Base-by-base conservation (phyloP, 169 alveolate species). In the Plasmodium relictum region DNA sequence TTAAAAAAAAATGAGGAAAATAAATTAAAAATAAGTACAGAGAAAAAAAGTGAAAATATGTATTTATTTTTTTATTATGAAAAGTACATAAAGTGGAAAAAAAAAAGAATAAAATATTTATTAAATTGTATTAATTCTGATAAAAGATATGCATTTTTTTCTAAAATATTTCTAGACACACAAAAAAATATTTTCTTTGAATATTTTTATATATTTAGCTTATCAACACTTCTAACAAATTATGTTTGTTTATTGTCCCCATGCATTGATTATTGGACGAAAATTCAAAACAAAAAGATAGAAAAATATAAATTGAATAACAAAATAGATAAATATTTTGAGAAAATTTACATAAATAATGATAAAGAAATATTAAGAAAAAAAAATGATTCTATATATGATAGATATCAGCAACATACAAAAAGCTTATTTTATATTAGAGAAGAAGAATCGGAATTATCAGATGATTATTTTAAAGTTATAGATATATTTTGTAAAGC, bases 381-480 rank as follows among this genome's bases (percentile, higher is more conserved):
- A 72, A 86, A 86, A 59, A 86, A 86, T 65, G 92, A 86, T 63
- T 86, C 92, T 0, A 86, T 86, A 86, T 86, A 86, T 86, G 92
- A 86, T 63, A 69, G 61, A 42, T 86, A 86, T 72, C 92, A 86
- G n/a, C 92, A 86, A 61, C 54, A 70, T 86, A 63, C 71, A 14
- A 69, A 48, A 26, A 41, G 42, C 44, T n/a, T 61, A 44, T 20
- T n/a, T 71, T n/a, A 39, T 37, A 86, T 86, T 42, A 71, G 18
- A 9, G 92, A 86, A 9, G 71, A 41, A 37, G 92, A 86, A 20
- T 86, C 92, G 1, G 92, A 71, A 18, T 7, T 37, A 39, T 70
- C 92, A 0, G 92, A 86, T 71, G 76, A 86, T 42, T 86, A 71
- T 86, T 86, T 86, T 65, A 59, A 74, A 42, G 92, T 73, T 70